Percentiles rank a stretch among this genome's conserved stretches.
Evolutionary conservation across 2,329 filamentous ascomycete species (phyloP).

Genomic region (Podosphaera aphanis): DNA sequence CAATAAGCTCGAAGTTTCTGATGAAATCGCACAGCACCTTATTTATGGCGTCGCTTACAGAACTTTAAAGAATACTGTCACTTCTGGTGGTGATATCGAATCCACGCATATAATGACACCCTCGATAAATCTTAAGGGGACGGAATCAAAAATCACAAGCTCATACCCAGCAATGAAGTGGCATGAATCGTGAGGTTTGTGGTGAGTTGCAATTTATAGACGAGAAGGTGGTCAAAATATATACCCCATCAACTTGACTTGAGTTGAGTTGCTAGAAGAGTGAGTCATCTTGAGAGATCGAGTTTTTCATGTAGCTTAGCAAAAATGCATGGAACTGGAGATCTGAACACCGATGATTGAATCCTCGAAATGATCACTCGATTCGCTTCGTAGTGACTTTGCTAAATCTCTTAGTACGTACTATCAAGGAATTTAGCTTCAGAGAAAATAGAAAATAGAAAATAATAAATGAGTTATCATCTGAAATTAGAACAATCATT

Average conservation of each 20-base stretch:
- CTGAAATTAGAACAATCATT: too few species aligned
- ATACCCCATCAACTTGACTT: background rate
- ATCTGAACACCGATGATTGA: background rate
- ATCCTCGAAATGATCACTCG: background rate
- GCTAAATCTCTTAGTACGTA: background rate
- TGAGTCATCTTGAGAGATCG: background rate
- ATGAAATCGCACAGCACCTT: background rate
- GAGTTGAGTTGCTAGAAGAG: background rate
- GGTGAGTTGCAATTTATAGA: background rate
- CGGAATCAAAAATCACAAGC: background rate
- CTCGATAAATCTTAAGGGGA: background rate
- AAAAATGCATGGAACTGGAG: background rate
- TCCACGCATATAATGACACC: background rate
- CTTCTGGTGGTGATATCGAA: background rate
- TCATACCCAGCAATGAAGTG: background rate
- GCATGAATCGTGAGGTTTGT: background rate
- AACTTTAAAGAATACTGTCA: background rate
- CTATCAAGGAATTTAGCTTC: background rate
- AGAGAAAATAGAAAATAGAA: background rate
- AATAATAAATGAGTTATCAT: background rate
- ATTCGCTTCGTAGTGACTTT: background rate
- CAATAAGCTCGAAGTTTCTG: background rate
- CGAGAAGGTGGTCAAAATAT: background rate
- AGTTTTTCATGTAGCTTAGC: background rate
- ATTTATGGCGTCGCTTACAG: background rate